Conservation (phyloP, 139 green algal genomes). For the Asterochloris sp. region DNA sequence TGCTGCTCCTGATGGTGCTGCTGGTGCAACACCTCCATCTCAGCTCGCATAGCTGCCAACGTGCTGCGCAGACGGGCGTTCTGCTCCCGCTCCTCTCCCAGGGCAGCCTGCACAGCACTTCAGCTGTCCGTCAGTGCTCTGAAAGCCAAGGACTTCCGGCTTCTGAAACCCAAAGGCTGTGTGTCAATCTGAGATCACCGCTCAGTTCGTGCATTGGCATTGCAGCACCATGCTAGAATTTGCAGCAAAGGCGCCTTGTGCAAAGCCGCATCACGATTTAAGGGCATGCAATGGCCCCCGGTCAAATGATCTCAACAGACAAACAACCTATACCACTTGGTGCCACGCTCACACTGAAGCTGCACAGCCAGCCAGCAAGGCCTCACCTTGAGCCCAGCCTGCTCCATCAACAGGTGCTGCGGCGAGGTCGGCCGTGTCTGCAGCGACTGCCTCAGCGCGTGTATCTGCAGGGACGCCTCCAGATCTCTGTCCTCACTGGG, state of each 20-base stretch:
- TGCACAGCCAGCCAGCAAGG: not conserved
- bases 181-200: not conserved
- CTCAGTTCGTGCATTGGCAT: not conserved
- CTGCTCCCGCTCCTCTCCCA: slow-evolving; percentile 38
- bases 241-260: not conserved
- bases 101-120: slow-evolving; percentile 5
- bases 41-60: slow-evolving; percentile 48
- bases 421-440: not conserved
- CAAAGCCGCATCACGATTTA: not conserved
- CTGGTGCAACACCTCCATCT: slow-evolving; percentile 56
- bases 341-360: not conserved
- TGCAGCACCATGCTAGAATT: not conserved
- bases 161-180: not conserved
- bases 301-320: not conserved
- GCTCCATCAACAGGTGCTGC: slow-evolving; percentile 18
- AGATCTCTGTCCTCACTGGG: no score
- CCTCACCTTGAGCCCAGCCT: slow-evolving; percentile 9
- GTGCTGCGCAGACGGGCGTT: slow-evolving; percentile 49
- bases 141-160: not conserved
- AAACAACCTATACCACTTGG: not conserved
- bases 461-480: no score
- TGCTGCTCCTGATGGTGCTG: slow-evolving; percentile 18
- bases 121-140: not conserved
- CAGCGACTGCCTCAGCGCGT: no score
- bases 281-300: not conserved